These are phyloP conservation scores for Lyophyllum decastes DNA, from an alignment of 768 basidiomycete species.

Conservation along the genomic window DNA sequence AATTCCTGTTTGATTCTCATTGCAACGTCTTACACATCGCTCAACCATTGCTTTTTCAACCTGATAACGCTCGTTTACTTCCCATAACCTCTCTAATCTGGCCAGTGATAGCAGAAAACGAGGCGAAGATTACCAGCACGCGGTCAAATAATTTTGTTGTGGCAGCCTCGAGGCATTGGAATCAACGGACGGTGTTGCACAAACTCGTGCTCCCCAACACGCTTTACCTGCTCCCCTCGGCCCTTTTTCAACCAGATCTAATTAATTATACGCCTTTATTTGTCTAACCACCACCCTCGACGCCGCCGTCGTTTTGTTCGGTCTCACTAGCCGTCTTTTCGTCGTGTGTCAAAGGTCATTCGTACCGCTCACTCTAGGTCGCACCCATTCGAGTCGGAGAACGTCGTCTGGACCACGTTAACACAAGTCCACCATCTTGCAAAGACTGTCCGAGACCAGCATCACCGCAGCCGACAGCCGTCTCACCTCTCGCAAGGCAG, in stretches of 20 bases:
- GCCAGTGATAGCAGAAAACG: conserved; percentile 9
- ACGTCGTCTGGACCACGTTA: conserved; percentile 52
- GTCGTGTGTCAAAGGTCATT: conserved; percentile 12
- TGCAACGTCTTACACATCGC: background rate
- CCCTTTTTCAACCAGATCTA: conserved; percentile 9
- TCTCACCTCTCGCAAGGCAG: conserved; percentile 35
- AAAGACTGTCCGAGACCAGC: conserved; percentile 30
- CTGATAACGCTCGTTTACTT: conserved; percentile 21
- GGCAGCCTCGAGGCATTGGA: conserved; percentile 25
- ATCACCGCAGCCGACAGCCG: conserved; percentile 23
- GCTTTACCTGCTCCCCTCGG: conserved; percentile 15
- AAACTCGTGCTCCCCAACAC: conserved; percentile 23
- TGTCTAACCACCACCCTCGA: conserved; percentile 3
- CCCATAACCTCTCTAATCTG: conserved; percentile 13
- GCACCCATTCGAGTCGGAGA: conserved; percentile 33
- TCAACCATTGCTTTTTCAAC: conserved; percentile 9
- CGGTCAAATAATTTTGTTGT: conserved; percentile 20
- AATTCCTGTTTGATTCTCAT: conserved; percentile 4
- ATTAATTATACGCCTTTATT: conserved; percentile 13
- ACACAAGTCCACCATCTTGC: conserved; percentile 36
- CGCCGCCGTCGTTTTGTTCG: background rate
- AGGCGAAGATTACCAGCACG: conserved; percentile 16
- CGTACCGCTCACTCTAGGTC: conserved; percentile 11
- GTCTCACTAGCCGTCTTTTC: background rate
- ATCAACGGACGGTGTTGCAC: conserved; percentile 11